phyloP scores from a whole-genome alignment of 805 yeast species.

The Pachysolen tannophilus region DNA sequence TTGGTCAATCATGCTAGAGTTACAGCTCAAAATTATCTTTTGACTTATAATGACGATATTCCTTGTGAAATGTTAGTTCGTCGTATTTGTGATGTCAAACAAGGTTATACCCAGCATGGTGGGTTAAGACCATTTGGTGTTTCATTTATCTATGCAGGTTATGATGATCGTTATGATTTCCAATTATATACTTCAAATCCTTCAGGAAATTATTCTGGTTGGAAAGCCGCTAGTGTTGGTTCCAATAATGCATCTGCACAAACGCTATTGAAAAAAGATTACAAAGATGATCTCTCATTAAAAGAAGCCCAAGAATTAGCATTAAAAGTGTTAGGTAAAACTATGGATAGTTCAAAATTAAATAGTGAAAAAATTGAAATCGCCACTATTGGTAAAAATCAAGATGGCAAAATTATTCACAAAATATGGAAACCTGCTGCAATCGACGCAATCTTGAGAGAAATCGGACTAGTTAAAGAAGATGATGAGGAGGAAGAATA shows the following conservation, averaged over 20 bases:
- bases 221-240: conserved; percentile 97
- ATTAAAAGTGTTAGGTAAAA: conserved; percentile 83
- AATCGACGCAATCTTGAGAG: conserved; percentile 65
- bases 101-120: conserved; percentile 98
- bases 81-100: conserved; percentile 86
- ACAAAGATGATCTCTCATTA: conserved; percentile 68
- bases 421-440: conserved; percentile 77
- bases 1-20: conserved; percentile 82
- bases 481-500: conserved; percentile 41
- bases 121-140: conserved; percentile 99
- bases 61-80: conserved; percentile 91
- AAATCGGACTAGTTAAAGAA: conserved; percentile 58
- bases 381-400: conserved; percentile 59
- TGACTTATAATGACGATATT: conserved; percentile 83
- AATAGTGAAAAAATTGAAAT: conserved; percentile 89
- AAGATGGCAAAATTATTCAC: conserved; percentile 46
- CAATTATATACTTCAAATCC: conserved; percentile 95
- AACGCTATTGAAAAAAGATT: conserved; percentile 90
- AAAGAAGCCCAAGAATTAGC: conserved; percentile 83
- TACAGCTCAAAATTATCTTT: conserved; percentile 75
- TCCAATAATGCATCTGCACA: conserved; percentile 96
- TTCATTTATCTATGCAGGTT: conserved; percentile 92
- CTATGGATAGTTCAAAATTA: conserved; percentile 82
- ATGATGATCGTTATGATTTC: conserved; percentile 81
- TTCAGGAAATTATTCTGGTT: conserved; percentile 94